A percentile compares a stretch with the other conserved stretches of the same genome.
phyloP scores from a whole-genome alignment of 306 rosid genomes.

The Potentilla sterilis region DNA sequence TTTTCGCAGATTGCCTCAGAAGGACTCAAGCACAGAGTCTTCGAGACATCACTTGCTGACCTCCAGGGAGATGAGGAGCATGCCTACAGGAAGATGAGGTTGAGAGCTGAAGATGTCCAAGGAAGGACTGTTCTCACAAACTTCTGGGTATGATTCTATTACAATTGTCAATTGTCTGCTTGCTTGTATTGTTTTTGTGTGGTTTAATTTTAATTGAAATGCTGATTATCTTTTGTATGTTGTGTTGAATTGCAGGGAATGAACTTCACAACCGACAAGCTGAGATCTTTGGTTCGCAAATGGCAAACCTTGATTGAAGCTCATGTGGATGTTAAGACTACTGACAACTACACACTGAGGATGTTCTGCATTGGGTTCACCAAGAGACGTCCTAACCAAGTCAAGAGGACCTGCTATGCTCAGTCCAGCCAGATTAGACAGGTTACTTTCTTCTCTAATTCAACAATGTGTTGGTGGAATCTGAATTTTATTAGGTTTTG shows the following conservation, averaged over 20 bases:
- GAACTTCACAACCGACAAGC: slow-evolving; percentile 84
- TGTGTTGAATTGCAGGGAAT: slow-evolving; percentile 51
- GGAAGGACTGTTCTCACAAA: slow-evolving; percentile 86
- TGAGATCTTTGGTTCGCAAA: slow-evolving; percentile 82
- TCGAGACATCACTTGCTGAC: slow-evolving; percentile 91
- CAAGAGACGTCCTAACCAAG: slow-evolving; percentile 74
- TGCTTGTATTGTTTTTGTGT: too few species aligned
- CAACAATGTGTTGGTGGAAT: neutral
- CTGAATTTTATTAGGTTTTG: neutral
- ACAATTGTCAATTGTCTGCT: neutral
- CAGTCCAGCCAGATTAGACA: slow-evolving; percentile 87
- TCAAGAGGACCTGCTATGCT: slow-evolving; percentile 92
- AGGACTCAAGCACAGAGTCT: slow-evolving; percentile 93
- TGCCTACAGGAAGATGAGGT: slow-evolving; percentile 87
- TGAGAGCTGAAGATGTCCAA: slow-evolving; percentile 96
- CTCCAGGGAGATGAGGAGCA: slow-evolving; percentile 93
- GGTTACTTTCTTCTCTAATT: slow-evolving; percentile 32
- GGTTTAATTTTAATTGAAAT: neutral
- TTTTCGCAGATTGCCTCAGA: slow-evolving; percentile 80
- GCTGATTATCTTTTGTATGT: neutral
- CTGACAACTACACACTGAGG: slow-evolving; percentile 72
- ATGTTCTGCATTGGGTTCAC: slow-evolving; percentile 96
- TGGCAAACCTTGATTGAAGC: slow-evolving; percentile 96
- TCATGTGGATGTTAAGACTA: slow-evolving; percentile 89
- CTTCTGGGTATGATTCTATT: slow-evolving; percentile 64